These are phyloP conservation scores for Chrysanthemum makinoi DNA, from an alignment of 129 eudicot species.

Conservation along the genomic window DNA sequence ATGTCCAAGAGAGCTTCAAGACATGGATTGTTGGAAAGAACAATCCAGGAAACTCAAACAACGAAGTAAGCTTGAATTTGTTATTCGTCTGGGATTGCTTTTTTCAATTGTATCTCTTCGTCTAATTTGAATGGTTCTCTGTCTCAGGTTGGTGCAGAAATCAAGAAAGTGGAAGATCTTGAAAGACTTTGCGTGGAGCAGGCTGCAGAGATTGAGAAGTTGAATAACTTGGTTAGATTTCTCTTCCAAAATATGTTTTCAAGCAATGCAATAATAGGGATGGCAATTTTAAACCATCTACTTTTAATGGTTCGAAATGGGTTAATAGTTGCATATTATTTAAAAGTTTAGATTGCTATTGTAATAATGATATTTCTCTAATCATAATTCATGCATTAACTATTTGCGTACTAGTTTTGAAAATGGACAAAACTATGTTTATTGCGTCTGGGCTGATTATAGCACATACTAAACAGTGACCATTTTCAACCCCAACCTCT, in stretches of 20 bases:
- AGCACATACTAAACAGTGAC: no score
- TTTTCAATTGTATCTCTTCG: background rate
- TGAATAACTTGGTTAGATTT: conserved; percentile 55
- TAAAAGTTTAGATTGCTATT: no score
- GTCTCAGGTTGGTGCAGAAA: conserved; percentile 45
- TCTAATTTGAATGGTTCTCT: background rate
- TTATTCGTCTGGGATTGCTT: background rate
- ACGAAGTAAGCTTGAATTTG: conserved; percentile 17
- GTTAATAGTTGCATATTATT: background rate
- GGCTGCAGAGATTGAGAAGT: conserved; percentile 79
- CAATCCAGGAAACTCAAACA: conserved; percentile 23
- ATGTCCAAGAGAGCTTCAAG: conserved; percentile 51
- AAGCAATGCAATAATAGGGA: background rate
- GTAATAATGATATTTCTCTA: background rate
- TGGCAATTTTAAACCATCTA: background rate
- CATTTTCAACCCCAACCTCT: background rate
- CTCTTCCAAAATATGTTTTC: background rate
- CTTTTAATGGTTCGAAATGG: background rate
- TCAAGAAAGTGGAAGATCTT: conserved; percentile 64
- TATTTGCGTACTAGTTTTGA: background rate
- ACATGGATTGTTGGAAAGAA: conserved; percentile 43
- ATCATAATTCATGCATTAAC: background rate
- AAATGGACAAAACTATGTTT: background rate
- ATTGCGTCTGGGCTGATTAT: background rate
- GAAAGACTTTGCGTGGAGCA: conserved; percentile 70